Evolutionary conservation across 2,329 filamentous ascomycete species (phyloP), one percentile per base, ranked within the genome.

Genomic region (Fusarium sp.): DNA sequence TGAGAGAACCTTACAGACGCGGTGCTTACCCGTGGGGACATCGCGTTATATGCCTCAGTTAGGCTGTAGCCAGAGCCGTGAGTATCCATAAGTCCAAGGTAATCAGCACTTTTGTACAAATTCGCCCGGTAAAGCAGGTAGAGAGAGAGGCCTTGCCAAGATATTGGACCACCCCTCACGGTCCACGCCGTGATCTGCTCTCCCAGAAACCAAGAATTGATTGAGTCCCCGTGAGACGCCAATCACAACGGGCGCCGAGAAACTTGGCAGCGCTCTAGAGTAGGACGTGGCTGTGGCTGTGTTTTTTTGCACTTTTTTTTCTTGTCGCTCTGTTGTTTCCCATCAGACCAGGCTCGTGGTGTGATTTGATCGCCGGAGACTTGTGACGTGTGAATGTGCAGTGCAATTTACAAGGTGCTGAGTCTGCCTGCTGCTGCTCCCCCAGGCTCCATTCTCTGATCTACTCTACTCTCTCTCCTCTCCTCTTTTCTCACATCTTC

Each of bases 281-380:
- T 30, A 30, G 35, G 59, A 43, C 62, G 62, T 64, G 62, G 62
- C 62, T 64, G 62, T 64, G 62, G 62, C 62, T 64, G 62, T 64
- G 62, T 57, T 57, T 57, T 57, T 37, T 57, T 30, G n/a, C 32
- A 37, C 32, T 18, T 25, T 57, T 57, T 20, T 37, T 37, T 57
- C 14, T 20, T 3, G 39, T 43, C 1, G 18, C 34, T 34, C 32
- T 56, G 20, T 37, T 20, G 18, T 35, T 35, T 37, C 34, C 11
- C 34, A 23, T 57, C 54, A 57, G 54, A 23, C 34, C 54, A 57
- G 54, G 54, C 20, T 39, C 20, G 20, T 57, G 54, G 54, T 57
- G 54, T 57, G 54, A 57, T 57, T 35, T 16, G 32, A 37, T 57
- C 32, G 14, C 13, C 48, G 10, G 25, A 30, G 27, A 18, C 27